Conservation (phyloP, 1,284 basidiomycete species). For the Schizophyllum commune region DNA sequence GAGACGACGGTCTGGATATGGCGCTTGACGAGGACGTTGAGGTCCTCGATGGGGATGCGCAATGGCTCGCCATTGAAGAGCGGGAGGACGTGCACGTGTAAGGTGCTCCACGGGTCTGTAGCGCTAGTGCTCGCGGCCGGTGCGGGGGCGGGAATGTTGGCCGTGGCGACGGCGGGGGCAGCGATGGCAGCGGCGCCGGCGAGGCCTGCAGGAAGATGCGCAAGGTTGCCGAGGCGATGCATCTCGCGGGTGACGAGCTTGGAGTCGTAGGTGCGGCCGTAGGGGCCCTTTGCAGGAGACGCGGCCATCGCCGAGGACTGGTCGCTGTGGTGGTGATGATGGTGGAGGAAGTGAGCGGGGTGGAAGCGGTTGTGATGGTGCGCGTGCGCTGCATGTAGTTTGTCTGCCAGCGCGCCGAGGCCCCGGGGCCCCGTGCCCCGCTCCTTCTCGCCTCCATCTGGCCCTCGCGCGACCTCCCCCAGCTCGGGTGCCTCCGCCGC, state of each 20-base stretch:
- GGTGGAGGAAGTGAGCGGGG: slow-evolving; percentile 13
- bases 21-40: slow-evolving; percentile 72
- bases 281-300: slow-evolving; percentile 30
- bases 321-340: background rate
- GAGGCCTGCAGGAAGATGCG: slow-evolving; percentile 34
- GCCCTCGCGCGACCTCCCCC: too few relatives aligned
- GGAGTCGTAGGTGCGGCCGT: slow-evolving; percentile 61
- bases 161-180: slow-evolving; percentile 8
- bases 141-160: background rate
- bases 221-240: slow-evolving; percentile 63
- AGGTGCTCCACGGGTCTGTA: slow-evolving; percentile 66
- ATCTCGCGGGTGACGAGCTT: slow-evolving; percentile 71
- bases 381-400: background rate
- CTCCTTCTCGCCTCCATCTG: too few relatives aligned
- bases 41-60: slow-evolving; percentile 85
- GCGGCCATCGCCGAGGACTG: background rate
- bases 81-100: slow-evolving; percentile 84
- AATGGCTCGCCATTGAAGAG: slow-evolving; percentile 89
- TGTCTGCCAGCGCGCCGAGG: background rate
- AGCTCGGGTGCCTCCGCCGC: too few relatives aligned
- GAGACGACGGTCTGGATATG: slow-evolving; percentile 71
- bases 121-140: background rate
- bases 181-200: slow-evolving; percentile 25
- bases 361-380: slow-evolving; percentile 11
- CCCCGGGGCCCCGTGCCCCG: too few relatives aligned